Base-by-base conservation (phyloP, 768 basidiomycete genomes). In the Naganishia antarctica region DNA sequence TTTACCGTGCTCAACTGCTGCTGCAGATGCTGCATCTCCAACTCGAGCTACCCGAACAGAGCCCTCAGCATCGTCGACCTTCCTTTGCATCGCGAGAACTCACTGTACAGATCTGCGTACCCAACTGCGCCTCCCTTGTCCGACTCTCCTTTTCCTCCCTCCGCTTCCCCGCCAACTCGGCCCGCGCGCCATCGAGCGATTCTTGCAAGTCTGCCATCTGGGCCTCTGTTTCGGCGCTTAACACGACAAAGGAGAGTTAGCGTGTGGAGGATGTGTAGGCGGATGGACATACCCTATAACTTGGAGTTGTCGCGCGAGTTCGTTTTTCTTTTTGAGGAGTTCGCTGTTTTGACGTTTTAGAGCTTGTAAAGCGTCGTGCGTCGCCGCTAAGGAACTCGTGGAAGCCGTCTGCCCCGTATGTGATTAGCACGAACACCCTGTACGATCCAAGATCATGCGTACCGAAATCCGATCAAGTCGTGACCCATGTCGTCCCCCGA, bases 11-110 rank as follows among this genome's bases (percentile, higher is more conserved):
- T 57, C 53, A 57, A 25, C 37, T 57, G 53, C 26, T 57, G 53
- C 37, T 57, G 53, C 37, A 57, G 13, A 40, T 57, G 53, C 53
- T 57, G 53, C 53, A 57, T 57, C 26, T 57, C 53, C 53, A 57
- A 40, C 23, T 57, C 53, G 53, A 57, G 53, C 53, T 57, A 57
- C 34, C 6, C 8, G 18, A 21, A 41, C 5, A 21, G 8, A 3
- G 21, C 6, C 26, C 8, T 57, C 53, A 57, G 53, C 37, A 25
- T 23, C 53, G 8, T 37, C 47, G 8, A 49, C 25, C 28, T 7
- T 25, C 23, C 23, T 7, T 18, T 28, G 18, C 47, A 18, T 25
- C 4, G 25, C 16, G 15, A 23, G 12, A 37, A 57, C 53, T 37
- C 23, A 57, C 53, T 13, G 53, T 57, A 57, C 53, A 57, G 21